Evolutionary conservation across 345 rosid genomes (phyloP).

Genomic region (Ceriops zippeliana): DNA sequence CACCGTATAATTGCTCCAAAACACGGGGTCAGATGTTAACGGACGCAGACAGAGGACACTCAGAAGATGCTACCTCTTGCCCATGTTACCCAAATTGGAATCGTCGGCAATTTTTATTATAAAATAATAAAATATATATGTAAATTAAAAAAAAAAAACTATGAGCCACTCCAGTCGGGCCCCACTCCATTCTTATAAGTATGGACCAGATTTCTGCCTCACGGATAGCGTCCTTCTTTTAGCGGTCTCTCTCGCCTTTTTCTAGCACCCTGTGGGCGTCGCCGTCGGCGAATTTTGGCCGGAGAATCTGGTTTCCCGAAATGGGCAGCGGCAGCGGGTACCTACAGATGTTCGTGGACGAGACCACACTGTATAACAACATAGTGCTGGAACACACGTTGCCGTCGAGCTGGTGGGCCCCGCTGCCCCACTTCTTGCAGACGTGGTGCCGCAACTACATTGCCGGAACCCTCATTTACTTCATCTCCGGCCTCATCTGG

Average conservation of each 20-base stretch:
- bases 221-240: neutral
- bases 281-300: neutral
- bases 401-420: conserved; percentile 56
- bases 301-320: neutral
- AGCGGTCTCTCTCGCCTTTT: too few species aligned
- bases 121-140: too few species aligned
- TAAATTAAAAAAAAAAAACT: too few species aligned
- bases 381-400: conserved; percentile 58
- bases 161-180: too few species aligned
- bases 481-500: conserved; percentile 83
- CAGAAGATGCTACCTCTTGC: too few species aligned
- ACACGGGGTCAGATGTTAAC: too few species aligned
- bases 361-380: conserved; percentile 62
- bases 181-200: neutral
- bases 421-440: conserved; percentile 66
- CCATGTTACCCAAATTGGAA: too few species aligned
- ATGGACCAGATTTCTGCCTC: neutral
- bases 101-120: too few species aligned
- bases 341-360: conserved; percentile 25
- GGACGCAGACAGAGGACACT: too few species aligned
- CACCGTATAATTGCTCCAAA: too few species aligned
- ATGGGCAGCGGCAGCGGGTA: conserved; percentile 5
- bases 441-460: conserved; percentile 91
- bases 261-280: neutral
- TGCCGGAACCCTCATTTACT: conserved; percentile 67